Evolutionary conservation across 2,329 filamentous ascomycete genomes (phyloP).

Genomic region (Orbilia quercus): DNA sequence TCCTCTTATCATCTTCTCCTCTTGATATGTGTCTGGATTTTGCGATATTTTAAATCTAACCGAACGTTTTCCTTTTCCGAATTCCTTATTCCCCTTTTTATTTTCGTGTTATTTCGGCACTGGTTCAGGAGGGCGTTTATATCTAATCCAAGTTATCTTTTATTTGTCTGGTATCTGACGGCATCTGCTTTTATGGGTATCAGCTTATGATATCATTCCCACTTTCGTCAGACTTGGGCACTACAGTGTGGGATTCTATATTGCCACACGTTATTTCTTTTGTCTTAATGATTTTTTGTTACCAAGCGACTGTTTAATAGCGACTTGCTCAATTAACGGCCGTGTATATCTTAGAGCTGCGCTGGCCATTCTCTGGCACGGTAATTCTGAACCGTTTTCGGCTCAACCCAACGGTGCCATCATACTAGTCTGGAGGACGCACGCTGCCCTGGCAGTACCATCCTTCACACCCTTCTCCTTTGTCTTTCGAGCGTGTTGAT

Average conservation of each 20-base stretch:
- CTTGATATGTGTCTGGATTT: no score
- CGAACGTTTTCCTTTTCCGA: no score
- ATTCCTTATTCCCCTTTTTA: no score
- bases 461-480: constrained; percentile 1
- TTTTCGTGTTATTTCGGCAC: no score
- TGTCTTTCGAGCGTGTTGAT: constrained; percentile 23
- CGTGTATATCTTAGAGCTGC: not conserved
- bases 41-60: no score
- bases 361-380: not conserved
- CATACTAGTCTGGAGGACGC: no score
- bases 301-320: not conserved
- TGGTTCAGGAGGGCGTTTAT: constrained; percentile 32
- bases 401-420: not conserved
- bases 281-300: not conserved
- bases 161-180: not conserved
- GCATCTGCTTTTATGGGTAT: not conserved
- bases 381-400: not conserved
- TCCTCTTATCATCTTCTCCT: no score
- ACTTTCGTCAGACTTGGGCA: constrained; percentile 10
- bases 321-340: constrained; percentile 4
- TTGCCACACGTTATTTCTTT: not conserved
- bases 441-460: no score
- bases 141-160: not conserved
- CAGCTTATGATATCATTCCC: not conserved
- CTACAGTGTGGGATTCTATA: not conserved